phyloP scores from a whole-genome alignment of 1,284 basidiomycete genomes.

The Taiwanofungus camphoratus region DNA sequence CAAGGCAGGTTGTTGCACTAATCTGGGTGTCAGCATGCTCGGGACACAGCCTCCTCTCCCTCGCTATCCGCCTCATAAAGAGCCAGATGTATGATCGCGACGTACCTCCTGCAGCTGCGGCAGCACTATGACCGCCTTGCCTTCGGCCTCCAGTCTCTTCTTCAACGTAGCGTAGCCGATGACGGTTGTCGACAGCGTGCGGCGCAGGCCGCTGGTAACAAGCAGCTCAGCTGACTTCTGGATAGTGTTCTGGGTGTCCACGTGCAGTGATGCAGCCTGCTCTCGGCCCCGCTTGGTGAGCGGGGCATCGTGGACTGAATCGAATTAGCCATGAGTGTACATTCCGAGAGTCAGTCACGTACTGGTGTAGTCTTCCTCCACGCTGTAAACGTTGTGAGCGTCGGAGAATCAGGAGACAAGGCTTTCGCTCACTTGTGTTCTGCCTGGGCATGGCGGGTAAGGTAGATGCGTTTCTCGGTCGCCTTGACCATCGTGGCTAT shows the following conservation, averaged over 20 bases:
- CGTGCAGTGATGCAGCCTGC: conserved; percentile 27
- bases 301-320: conserved; percentile 26
- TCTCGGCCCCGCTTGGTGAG: conserved; percentile 25
- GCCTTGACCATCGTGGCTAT: conserved; percentile 23
- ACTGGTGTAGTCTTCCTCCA: conserved; percentile 24
- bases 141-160: conserved; percentile 24
- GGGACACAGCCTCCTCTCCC: neutral
- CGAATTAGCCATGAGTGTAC: neutral
- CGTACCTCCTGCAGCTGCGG: conserved; percentile 30
- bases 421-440: conserved; percentile 26
- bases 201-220: conserved; percentile 27
- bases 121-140: conserved; percentile 25
- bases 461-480: conserved; percentile 26
- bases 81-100: neutral
- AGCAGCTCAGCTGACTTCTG: conserved; percentile 29
- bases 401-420: neutral
- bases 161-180: conserved; percentile 26
- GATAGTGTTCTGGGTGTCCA: conserved; percentile 27
- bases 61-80: neutral
- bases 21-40: neutral
- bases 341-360: conserved; percentile 5
- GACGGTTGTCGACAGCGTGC: conserved; percentile 29
- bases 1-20: conserved; percentile 26
- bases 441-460: conserved; percentile 28
- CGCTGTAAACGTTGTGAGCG: conserved; percentile 13